Conservation (phyloP, 305 asterid species). For the Fraxinus paxiana region DNA sequence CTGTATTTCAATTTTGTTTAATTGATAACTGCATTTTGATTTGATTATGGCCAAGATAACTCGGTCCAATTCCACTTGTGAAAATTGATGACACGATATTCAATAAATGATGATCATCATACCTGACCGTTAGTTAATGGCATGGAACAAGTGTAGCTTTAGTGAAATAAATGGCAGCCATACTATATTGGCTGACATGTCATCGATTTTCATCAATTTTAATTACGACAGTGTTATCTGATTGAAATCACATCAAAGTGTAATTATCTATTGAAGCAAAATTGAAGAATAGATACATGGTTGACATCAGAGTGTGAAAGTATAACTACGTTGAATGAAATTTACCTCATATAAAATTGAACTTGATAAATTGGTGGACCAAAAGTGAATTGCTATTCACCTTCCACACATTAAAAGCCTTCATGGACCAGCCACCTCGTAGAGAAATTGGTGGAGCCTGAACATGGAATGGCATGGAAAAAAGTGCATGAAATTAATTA, state of each 20-base stretch:
- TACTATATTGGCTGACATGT: background rate
- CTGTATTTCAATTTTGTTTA: too few relatives aligned
- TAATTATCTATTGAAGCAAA: background rate
- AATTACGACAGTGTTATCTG: background rate
- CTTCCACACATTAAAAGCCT: background rate
- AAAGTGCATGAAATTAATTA: background rate
- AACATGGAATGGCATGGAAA: constrained; percentile 8
- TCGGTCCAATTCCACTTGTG: background rate
- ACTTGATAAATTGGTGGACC: background rate
- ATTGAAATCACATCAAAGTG: background rate
- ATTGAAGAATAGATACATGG: background rate
- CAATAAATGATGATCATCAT: background rate
- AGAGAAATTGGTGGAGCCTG: constrained; percentile 8
- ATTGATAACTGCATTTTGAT: background rate
- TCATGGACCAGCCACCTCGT: background rate
- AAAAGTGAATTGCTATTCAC: background rate
- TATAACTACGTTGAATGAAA: background rate
- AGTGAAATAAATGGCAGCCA: background rate
- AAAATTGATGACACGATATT: too few relatives aligned
- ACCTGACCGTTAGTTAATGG: background rate
- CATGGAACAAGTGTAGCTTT: background rate
- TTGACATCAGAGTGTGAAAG: background rate
- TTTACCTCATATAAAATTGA: background rate
- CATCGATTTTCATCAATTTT: background rate
- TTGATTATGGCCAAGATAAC: background rate